Evolutionary conservation across 805 yeast species (phyloP), one percentile per base, ranked within the genome.

Genomic region (Saccharomycopsis fibuligera): DNA sequence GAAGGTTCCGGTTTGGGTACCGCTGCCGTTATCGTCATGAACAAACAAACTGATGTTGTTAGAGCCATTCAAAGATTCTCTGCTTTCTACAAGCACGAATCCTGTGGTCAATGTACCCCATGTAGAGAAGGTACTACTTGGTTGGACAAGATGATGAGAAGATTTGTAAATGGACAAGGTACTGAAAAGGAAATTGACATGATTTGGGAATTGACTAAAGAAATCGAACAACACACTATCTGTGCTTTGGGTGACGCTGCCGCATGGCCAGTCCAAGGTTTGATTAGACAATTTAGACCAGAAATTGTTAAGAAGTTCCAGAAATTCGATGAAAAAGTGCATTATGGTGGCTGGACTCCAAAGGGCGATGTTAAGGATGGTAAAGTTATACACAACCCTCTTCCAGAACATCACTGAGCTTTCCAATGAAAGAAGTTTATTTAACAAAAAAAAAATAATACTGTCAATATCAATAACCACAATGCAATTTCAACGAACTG

Each of bases 61-160:
- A 76, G 88, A 56, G 93, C 91, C 57, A 87, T 87, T 64, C 95
- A 87, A 68, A 76, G 96, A 67, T 78, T 87, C 61, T 67, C 91
- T 39, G 80, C 85, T 39, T 87, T 87, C 67, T 87, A 86, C 73
- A 85, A 83, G 72, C 96, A 87, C 69, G 96, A 87, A 73, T 83
- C 93, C 5, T 87, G 96, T 70, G 95, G 96, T 51, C 96, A 87
- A 70, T 87, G 96, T 72, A 87, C 96, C 3, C 96, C 96, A 51
- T 87, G 96, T 70, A 80, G 96, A 65, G 96, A 87, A 69, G 96
- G 96, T 50, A 86, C 96, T 39, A 83, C 95, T 19, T 87, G 91
- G 84, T 71, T 87, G 58, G 72, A 75, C 52, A 83, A 79, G 68
- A 81, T 86, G 78, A 87, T 87, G 96, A 83, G 82, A 63, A 77